A percentile compares a stretch with the other conserved stretches of the same genome.
phyloP scores from a whole-genome alignment of 768 basidiomycete species.

The Hygrophoropsis aurantiaca region DNA sequence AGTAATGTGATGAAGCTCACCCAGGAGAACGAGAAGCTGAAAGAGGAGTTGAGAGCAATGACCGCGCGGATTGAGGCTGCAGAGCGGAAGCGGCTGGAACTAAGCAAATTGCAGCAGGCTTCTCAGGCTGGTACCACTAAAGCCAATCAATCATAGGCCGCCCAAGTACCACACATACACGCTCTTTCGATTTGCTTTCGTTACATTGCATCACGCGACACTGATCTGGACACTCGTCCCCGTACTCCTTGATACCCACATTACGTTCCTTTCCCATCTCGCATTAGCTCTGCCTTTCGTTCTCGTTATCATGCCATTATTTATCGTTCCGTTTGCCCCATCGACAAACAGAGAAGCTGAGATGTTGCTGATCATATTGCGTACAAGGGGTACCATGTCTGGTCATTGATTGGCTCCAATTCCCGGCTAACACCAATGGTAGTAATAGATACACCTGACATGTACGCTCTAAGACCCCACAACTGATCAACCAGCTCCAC shows the following conservation, averaged over 20 bases:
- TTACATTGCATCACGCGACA: too few species aligned
- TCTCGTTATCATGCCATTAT: too few species aligned
- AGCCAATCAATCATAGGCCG: constrained; percentile 15
- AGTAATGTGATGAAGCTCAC: constrained; percentile 76
- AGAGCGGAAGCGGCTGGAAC: constrained; percentile 56
- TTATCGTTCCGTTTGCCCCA: too few species aligned
- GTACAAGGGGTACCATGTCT: too few species aligned
- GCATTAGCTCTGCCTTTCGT: not conserved
- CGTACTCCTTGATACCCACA: not conserved
- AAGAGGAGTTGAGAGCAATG: constrained; percentile 75
- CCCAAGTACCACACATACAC: too few species aligned
- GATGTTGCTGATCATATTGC: too few species aligned
- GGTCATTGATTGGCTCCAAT: too few species aligned
- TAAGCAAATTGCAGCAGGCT: constrained; percentile 37
- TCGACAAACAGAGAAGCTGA: too few species aligned
- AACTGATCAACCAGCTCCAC: constrained; percentile 6
- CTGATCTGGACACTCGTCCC: too few species aligned
- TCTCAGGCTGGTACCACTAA: constrained; percentile 11
- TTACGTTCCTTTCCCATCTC: not conserved
- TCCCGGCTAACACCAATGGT: too few species aligned
- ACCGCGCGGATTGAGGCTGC: constrained; percentile 72
- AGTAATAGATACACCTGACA: too few species aligned
- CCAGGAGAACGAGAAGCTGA: constrained; percentile 78
- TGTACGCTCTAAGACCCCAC: not conserved
- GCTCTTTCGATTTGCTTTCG: not conserved